These are phyloP conservation scores for Protomyces pachydermus DNA, from an alignment of 1,139 yeast species.

Conservation along the genomic window DNA sequence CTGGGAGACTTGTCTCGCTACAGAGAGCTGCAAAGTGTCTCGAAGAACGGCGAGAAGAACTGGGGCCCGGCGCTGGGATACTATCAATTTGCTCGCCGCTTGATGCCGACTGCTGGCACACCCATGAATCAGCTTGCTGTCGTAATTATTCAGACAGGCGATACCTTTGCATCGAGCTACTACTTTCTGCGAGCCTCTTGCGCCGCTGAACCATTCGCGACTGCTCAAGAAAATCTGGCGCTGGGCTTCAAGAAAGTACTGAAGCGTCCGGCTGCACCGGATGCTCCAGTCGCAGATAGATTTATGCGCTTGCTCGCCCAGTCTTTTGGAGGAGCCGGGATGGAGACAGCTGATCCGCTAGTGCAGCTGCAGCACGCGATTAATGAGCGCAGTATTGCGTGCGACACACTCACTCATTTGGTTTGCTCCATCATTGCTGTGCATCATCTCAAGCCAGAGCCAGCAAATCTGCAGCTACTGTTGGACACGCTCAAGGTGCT, in stretches of 20 bases:
- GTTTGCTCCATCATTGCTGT: conserved; percentile 30
- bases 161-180: conserved; percentile 31
- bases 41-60: conserved; percentile 27
- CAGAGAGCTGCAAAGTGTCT: conserved; percentile 30
- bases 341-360: not conserved
- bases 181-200: conserved; percentile 33
- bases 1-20: conserved; percentile 35
- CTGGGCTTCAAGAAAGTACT: conserved; percentile 31
- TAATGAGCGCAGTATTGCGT: conserved; percentile 26
- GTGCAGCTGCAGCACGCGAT: conserved; percentile 2
- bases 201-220: conserved; percentile 31
- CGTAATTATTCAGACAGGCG: conserved; percentile 29
- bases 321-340: not conserved
- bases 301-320: not conserved
- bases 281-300: not conserved
- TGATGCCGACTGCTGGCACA: conserved; percentile 31
- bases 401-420: conserved; percentile 28
- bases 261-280: not conserved
- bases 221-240: conserved; percentile 31
- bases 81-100: conserved; percentile 32
- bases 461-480: conserved; percentile 17
- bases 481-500: conserved; percentile 11
- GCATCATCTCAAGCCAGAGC: conserved; percentile 1
- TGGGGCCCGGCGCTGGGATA: conserved; percentile 32
- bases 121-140: conserved; percentile 35